These are phyloP conservation scores for Exophiala xenobiotica DNA, from an alignment of 2,329 filamentous ascomycete species.

Conservation along the genomic window DNA sequence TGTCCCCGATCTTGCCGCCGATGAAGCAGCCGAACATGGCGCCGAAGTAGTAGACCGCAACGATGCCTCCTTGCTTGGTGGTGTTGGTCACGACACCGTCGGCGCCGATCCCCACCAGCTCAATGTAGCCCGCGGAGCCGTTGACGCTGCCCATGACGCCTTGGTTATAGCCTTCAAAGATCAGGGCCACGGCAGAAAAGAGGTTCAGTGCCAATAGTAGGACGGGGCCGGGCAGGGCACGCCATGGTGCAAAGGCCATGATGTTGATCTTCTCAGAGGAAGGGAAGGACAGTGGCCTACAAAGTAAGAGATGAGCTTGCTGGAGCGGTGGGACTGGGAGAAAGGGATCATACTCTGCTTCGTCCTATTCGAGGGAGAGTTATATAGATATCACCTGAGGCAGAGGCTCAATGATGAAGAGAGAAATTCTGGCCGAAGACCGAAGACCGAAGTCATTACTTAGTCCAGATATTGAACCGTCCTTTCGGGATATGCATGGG, in stretches of 20 bases:
- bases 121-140: constrained; percentile 38
- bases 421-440: too few relatives aligned
- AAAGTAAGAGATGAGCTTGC: too few relatives aligned
- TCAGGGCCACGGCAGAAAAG: constrained; percentile 37
- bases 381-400: too few relatives aligned
- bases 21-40: constrained; percentile 52
- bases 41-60: constrained; percentile 55
- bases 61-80: constrained; percentile 53
- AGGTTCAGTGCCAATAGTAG: constrained; percentile 12
- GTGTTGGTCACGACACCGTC: constrained; percentile 50
- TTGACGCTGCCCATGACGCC: constrained; percentile 39
- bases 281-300: too few relatives aligned
- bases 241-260: constrained; percentile 11
- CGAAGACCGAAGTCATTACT: too few relatives aligned
- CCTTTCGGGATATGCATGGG: too few relatives aligned
- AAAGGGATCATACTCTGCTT: too few relatives aligned
- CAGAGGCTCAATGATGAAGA: too few relatives aligned
- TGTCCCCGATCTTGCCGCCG: constrained; percentile 53
- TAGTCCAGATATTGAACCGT: too few relatives aligned
- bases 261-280: too few relatives aligned
- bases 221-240: constrained; percentile 1
- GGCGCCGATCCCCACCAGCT: constrained; percentile 46
- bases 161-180: constrained; percentile 35
- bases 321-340: too few relatives aligned
- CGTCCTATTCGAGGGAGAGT: too few relatives aligned